Conservation (phyloP, 2,329 filamentous ascomycete genomes). For the Apiospora rasikravindrae region DNA sequence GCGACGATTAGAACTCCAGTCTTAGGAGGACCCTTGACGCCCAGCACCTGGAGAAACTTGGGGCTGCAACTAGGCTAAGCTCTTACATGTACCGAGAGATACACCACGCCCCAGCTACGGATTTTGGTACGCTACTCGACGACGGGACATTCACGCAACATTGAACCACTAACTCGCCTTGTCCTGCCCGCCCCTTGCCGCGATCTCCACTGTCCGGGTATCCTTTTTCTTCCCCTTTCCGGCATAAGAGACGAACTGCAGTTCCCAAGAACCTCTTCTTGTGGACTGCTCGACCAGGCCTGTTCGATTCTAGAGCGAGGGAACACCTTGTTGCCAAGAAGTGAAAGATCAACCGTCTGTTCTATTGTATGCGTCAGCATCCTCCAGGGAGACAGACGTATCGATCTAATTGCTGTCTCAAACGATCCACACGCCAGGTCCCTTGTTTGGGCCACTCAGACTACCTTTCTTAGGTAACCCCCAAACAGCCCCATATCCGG, state of each 20-base stretch:
- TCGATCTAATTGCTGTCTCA: slow-evolving; percentile 13
- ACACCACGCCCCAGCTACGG: background rate
- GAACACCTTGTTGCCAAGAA: background rate
- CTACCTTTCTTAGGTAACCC: slow-evolving; percentile 1
- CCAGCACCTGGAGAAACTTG: slow-evolving; percentile 16
- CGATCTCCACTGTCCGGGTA: slow-evolving; percentile 1
- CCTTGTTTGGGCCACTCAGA: slow-evolving; percentile 9
- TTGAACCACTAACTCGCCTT: background rate
- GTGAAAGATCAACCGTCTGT: background rate
- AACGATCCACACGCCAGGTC: slow-evolving; percentile 13
- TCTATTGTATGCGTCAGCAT: background rate
- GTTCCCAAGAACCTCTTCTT: background rate
- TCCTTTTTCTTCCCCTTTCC: background rate
- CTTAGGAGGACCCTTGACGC: slow-evolving; percentile 14
- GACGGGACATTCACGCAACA: slow-evolving; percentile 2
- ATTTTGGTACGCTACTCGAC: slow-evolving; percentile 8
- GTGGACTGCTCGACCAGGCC: background rate
- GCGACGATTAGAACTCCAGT: slow-evolving; percentile 3
- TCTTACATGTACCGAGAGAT: slow-evolving; percentile 14
- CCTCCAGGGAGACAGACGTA: background rate
- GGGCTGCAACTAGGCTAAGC: slow-evolving; percentile 14
- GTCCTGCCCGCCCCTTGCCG: background rate
- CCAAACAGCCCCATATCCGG: slow-evolving; percentile 12
- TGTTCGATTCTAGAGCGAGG: background rate
- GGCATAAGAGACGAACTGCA: slow-evolving; percentile 12